Base-by-base conservation (phyloP, 2,329 filamentous ascomycete species). In the Pochonia chlamydosporia region DNA sequence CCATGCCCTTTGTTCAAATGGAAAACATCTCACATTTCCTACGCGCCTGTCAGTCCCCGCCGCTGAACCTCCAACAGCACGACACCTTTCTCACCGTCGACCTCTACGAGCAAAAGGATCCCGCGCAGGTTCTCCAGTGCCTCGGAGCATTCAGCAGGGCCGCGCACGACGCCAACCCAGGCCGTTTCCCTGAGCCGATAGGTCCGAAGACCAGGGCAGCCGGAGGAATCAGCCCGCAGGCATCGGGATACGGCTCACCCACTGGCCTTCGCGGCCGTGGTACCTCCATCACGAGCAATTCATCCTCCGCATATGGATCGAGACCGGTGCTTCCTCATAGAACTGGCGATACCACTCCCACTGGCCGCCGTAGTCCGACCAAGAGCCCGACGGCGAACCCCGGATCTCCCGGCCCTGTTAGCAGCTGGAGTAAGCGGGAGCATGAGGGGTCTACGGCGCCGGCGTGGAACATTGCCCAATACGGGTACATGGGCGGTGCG, bases 1-100 rank as follows among this genome's bases (percentile, higher is more conserved):
- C 82, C 35, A 97, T 97, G 92, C 93, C 93, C 0, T 99, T 99
- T 64, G 92, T 97, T 35, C 93, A 99, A 68, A 97, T 97, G 91
- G 93, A 99, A 67, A 99, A 99, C 65, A 96, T 99, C 62, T 95
- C 91, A 4, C 89, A 95, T 63, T 99, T 96, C 69, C 81, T 99
- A 46, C 83, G 81, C 60, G 90, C 89, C 50, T 95, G 91, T 72
- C 88, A 96, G 67, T 74, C 80, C 43, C 81, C 87, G 23, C 93
- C 93, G 1, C 74, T 99, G 44, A 91, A 84, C 66, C 82, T 99
- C 50, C 90, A 89, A 49, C 84, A 91, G 40, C 93, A 99, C 72
- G 93, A 99, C 68, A 84, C 91, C 56, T 99, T 99, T 70, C 82
- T 97, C 51, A 99, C 93, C 5, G 92, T 99, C 64, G 93, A 99